Base-by-base conservation (phyloP, 768 basidiomycete species). In the Trametes villosa region DNA sequence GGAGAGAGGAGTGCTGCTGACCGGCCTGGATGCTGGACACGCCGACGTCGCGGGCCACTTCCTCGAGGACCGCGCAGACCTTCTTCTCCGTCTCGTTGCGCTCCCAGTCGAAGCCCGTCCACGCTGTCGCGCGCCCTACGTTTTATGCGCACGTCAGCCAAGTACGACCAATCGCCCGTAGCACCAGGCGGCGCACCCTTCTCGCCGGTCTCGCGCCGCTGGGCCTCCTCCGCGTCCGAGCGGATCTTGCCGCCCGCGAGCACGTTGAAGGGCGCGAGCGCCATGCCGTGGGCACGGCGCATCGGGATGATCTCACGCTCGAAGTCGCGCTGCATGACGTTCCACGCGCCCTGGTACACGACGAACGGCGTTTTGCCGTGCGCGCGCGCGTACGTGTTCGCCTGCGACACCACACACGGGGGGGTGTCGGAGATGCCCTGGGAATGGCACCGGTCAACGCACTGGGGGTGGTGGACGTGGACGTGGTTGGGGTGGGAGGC, bases 21-120 rank as follows among this genome's bases (percentile, higher is more conserved):
- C 42, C 53, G 3, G 57, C 46, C 34, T 49, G 49, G 51, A 65
- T 41, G 42, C 17, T 49, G 26, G 38, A 47, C 17, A 34, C 76
- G 0, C 82, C 82, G 5, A 83, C 73, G 64, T 84, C 80, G 17
- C 68, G 65, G 2, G 83, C 82, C 9, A 86, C 77, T 47, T 80
- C 77, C 64, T 81, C 81, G n/a, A 84, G 71, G 0, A 76, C 82
- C 4, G 68, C 60, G 41, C 74, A 74, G 13, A 82, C 68, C n/a
- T 71, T 74, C 49, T 60, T 71, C 64, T 85, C 79, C 20, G 71
- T 60, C 38, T 80, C 79, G 40, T 55, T 80, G 4, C 82, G 76
- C 64, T 78, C 68, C 82, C 82, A 83, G n/a, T 71, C 53, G 0
- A 58, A 52, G 13, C 63, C 55, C 9, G 67, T 56, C 1, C 72